Evolutionary conservation across 1,284 basidiomycete genomes (phyloP).

Genomic region (Amylostereum areolatum): DNA sequence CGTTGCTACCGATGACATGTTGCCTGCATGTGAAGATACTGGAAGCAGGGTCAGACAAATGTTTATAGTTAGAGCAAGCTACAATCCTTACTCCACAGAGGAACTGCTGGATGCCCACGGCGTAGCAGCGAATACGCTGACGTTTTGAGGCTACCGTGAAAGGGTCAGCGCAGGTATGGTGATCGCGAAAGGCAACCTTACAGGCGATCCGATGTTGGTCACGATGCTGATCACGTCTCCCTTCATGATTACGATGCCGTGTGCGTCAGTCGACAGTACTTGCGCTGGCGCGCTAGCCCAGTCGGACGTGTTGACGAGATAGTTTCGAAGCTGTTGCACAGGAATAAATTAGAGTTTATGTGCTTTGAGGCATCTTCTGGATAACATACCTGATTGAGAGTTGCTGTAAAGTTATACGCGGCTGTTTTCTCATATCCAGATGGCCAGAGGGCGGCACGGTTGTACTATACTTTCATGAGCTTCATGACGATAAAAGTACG

Average conservation of each 20-base stretch:
- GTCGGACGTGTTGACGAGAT: conserved; percentile 52
- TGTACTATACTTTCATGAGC: conserved; percentile 35
- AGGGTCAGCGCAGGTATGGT: conserved; percentile 1
- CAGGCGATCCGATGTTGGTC: conserved; percentile 75
- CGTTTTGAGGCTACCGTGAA: conserved; percentile 50
- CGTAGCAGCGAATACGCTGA: conserved; percentile 49
- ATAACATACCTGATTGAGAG: conserved; percentile 52
- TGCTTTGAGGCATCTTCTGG: background rate
- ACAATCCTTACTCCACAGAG: conserved; percentile 45
- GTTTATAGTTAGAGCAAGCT: background rate
- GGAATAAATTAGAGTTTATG: conserved; percentile 2
- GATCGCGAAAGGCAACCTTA: conserved; percentile 26
- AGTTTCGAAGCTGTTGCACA: conserved; percentile 66
- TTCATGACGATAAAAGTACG: background rate
- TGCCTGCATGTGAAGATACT: conserved; percentile 60
- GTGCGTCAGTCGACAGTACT: conserved; percentile 50
- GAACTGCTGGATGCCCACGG: conserved; percentile 39
- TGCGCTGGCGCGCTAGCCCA: conserved; percentile 55
- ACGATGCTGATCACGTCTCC: conserved; percentile 64
- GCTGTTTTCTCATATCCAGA: conserved; percentile 59
- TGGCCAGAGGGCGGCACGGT: conserved; percentile 76
- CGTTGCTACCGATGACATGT: conserved; percentile 58
- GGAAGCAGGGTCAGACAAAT: conserved; percentile 1
- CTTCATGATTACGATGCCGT: conserved; percentile 68
- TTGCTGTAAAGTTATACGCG: conserved; percentile 54